Base-by-base conservation (phyloP, 2,329 filamentous ascomycete species). In the Capronia epimyces region DNA sequence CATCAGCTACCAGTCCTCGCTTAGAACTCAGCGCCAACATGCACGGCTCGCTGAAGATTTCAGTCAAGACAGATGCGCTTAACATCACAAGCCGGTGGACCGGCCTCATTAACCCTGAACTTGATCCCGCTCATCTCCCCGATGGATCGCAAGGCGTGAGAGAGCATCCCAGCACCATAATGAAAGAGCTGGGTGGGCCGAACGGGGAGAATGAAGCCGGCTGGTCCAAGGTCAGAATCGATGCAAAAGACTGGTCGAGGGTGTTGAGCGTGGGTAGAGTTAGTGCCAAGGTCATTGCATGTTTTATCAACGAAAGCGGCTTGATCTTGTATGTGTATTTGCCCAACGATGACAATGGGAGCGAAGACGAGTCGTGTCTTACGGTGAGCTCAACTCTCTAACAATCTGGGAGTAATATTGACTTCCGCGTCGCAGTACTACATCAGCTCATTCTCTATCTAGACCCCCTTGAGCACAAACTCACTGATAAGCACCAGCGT, bases 201-300 rank as follows among this genome's bases (percentile, higher is more conserved):
- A 72, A 76, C 53, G 77, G 83, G 46, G 83, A 81, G 16, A 87
- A 87, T 12, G 87, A 89, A 12, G 83, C 89, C 55, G 83, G 82
- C 40, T 97, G 91, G 89, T 88, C 89, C 1, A 89, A 81, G 20
- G 91, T 97, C 29, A 78, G 87, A 46, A 89, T 97, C 20, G 93
- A 97, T 69, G 93, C 89, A 27, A 86, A 83, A 66, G 93, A 98
- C 66, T 97, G 93, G 91, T 89, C 89, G 25, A 82, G 81, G 60
- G 91, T 97, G n/a, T 75, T 98, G 59, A 94, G 89, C 67, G 90
- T 97, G 10, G 91, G 91, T 1, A 77, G 90, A 44, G 72, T 97
- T 24, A 91, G 93, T 61, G 91, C 89, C 1, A 79, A 89, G 60
- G 91, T 97, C 45, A 93, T 97, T 73, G 93, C 90, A 50, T 96